phyloP scores from a whole-genome alignment of 169 alveolate species.

The Cryptosporidium ubiquitum region DNA sequence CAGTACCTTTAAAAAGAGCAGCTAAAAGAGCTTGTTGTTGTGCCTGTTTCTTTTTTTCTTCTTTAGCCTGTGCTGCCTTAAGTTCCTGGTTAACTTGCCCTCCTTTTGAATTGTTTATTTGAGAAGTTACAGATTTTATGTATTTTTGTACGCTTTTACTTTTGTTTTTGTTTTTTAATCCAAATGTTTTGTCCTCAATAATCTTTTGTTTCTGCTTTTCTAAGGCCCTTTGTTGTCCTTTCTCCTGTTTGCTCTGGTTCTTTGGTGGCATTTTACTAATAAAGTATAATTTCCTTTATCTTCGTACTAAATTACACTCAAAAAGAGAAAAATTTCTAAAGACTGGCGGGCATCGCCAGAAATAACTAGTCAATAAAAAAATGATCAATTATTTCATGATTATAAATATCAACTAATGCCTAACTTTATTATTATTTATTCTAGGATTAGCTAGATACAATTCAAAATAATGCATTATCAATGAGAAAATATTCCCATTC shows the following conservation, averaged over 20 bases:
- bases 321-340: neutral
- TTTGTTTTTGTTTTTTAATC: conserved; percentile 97
- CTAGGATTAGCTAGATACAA: neutral
- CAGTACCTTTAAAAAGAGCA: conserved; percentile 90
- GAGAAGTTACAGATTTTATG: conserved; percentile 69
- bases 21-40: conserved; percentile 94
- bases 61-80: conserved; percentile 86
- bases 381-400: neutral
- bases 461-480: neutral
- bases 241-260: conserved; percentile 82
- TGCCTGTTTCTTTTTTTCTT: conserved; percentile 91
- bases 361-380: neutral
- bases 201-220: conserved; percentile 96
- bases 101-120: conserved; percentile 55
- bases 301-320: neutral
- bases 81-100: conserved; percentile 76
- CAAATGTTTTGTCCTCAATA: conserved; percentile 99
- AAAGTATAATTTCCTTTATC: neutral
- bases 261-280: conserved; percentile 82
- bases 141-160: conserved; percentile 96
- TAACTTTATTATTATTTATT: too few species aligned
- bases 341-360: neutral
- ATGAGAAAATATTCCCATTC: neutral
- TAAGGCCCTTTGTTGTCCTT: conserved; percentile 91
- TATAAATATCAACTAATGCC: too few species aligned